These are phyloP conservation scores for Amaranthus cruentus DNA, from an alignment of 148 eudicot species.

Conservation along the genomic window DNA sequence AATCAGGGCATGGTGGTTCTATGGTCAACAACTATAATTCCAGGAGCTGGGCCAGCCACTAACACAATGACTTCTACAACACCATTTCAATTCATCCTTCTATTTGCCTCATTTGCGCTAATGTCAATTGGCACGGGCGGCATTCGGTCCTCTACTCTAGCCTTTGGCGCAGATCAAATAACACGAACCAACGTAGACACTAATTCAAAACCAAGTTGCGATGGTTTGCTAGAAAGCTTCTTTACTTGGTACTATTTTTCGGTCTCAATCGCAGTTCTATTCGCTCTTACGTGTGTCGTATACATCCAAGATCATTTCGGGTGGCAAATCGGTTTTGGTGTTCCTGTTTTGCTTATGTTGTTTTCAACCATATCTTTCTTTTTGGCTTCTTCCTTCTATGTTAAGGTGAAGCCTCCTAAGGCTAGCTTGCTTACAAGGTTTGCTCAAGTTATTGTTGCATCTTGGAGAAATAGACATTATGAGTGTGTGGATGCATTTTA, in stretches of 20 bases:
- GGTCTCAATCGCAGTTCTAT: constrained; percentile 19
- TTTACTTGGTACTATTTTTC: constrained; percentile 43
- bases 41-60: constrained; percentile 22
- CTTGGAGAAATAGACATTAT: constrained; percentile 29
- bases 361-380: constrained; percentile 30
- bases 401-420: constrained; percentile 27
- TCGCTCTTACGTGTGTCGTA: constrained; percentile 36
- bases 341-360: constrained; percentile 33
- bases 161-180: constrained; percentile 32
- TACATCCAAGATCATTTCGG: constrained; percentile 49
- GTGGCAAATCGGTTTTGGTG: constrained; percentile 41
- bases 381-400: constrained; percentile 34
- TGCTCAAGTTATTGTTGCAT: constrained; percentile 32
- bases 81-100: constrained; percentile 22
- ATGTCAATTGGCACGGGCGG: constrained; percentile 32
- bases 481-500: constrained; percentile 16
- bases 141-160: constrained; percentile 30
- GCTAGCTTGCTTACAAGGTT: constrained; percentile 27
- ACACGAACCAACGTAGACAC: not conserved
- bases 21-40: constrained; percentile 28
- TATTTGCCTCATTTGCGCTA: constrained; percentile 19
- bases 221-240: constrained; percentile 23
- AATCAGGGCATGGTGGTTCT: constrained; percentile 24
- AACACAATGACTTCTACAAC: constrained; percentile 13
- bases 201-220: not conserved